Evolutionary conservation across 495 filamentous ascomycete species (phyloP), one percentile per base, ranked within the genome.

Genomic region (Echria macrotheca): DNA sequence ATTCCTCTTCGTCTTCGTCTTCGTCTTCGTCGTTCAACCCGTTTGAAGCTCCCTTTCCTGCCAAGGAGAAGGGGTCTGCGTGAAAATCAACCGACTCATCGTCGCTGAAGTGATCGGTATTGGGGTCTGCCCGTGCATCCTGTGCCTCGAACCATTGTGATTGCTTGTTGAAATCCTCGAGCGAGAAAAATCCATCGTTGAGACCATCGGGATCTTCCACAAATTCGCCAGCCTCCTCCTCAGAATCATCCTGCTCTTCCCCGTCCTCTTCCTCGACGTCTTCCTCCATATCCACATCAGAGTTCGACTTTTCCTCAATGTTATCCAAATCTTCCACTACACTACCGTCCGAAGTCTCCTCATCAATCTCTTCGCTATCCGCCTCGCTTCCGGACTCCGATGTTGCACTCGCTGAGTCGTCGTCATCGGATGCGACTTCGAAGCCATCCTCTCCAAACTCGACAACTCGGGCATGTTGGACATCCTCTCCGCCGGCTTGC

Each of bases 141-240:
- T 86, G 83, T 55, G 85, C 81, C 63, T 97, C 94, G 25, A 94
- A 77, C 49, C 83, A 79, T 57, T 95, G 86, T 4, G 88, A 85
- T 59, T 94, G 86, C 57, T 83, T 88, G 75, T 98, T 98, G 77
- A 98, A 98, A 43, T 95, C 83, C 51, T 97, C 90, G 52, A 98
- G 95, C 1, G 89, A 96, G 69, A 98, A 98, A 69, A 98, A 98
- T 3, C 89, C 93, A 59, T 98, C 93, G 62, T 98, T 98, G 63
- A 89, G 67, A 21, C 79, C 76, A 52, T 74, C 61, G 26, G 75
- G 71, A 42, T 79, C 76, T 44, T 77, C 69, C 12, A 75, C 66
- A 21, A 73, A 58, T 23, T 67, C 56, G 0, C 60, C 59, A 5
- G 52, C 59, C 0, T 63, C 63, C 1, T 61, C 57, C n/a, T 59